These are phyloP conservation scores for Coemansia sp. DNA, from an alignment of 192 early-diverging fungal genomes.

Conservation along the genomic window DNA sequence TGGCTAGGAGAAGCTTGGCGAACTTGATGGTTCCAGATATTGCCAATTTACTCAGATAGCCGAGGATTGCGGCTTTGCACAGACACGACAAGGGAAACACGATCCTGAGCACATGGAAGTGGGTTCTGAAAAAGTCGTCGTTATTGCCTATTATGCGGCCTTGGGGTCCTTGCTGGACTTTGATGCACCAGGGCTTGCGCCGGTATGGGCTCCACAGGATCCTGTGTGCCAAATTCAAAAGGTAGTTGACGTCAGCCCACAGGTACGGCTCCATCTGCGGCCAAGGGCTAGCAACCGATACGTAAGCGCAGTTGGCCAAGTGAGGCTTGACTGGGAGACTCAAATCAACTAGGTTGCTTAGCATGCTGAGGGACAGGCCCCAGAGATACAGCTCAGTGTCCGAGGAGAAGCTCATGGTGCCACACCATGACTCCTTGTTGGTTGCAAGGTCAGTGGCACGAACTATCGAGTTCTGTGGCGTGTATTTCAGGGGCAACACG, in stretches of 20 bases:
- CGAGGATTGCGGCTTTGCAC: background rate
- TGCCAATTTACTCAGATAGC: background rate
- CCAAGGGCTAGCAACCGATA: slow-evolving; percentile 37
- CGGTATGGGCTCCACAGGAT: slow-evolving; percentile 14
- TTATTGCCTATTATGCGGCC: slow-evolving; percentile 13
- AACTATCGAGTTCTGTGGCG: background rate
- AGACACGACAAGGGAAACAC: slow-evolving; percentile 23
- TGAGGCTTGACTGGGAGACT: slow-evolving; percentile 19
- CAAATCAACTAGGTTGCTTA: slow-evolving; percentile 32
- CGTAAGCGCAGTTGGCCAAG: background rate
- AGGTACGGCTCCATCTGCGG: slow-evolving; percentile 27
- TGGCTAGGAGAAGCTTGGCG: background rate
- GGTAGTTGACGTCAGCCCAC: slow-evolving; percentile 42
- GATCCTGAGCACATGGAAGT: slow-evolving; percentile 10
- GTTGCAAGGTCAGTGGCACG: background rate
- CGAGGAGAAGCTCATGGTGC: slow-evolving; percentile 13
- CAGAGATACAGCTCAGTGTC: slow-evolving; percentile 42
- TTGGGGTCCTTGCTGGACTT: background rate
- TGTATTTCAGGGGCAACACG: slow-evolving; percentile 21
- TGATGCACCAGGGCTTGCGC: slow-evolving; percentile 36
- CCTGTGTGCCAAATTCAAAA: slow-evolving; percentile 10
- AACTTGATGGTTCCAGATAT: background rate
- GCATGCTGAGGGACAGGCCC: slow-evolving; percentile 42
- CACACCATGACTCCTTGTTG: background rate
- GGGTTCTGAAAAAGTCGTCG: slow-evolving; percentile 16